Evolutionary conservation across 345 rosid genomes (phyloP), one percentile per base, ranked within the genome.

Genomic region (Corchorus olitorius): DNA sequence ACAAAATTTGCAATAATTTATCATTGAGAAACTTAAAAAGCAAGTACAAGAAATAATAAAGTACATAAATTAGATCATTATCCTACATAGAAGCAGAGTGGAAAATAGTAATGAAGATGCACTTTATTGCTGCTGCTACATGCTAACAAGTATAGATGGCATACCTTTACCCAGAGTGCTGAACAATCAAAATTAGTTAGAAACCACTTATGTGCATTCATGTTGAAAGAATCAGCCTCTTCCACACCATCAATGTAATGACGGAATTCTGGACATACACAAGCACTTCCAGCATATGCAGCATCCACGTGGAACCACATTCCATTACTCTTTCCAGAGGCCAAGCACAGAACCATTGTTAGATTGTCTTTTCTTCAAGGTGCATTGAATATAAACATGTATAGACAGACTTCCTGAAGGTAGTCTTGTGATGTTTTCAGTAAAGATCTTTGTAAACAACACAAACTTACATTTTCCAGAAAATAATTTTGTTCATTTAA

Each of bases 151-250:
- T 17, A 64, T 7, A 72, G 16, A 68, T 8, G 62, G 58, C 54
- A 52, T 87, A 94, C 97, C 96, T 94, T 91, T 3, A 94, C 89
- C 98, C 98, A 94, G 74, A 93, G 97, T 1, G 84, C 77, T 10
- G 98, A 93, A 75, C 97, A 94, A 81, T 93, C 98, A 66, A 93
- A 90, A 75, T 93, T 93, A 34, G 98, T 94, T 11, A 94, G 85
- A 75, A 94, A 82, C 97, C 95, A 91, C 83, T 94, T 94, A 81
- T 94, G 98, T 8, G 98, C 94, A 81, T 94, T 94, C 92, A 93
- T 88, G 88, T 90, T 90, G 77, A 94, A 94, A 10, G 98, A 94
- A 79, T 94, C 97, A 16, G 98, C 95, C 74, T 86, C 85, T 86
- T 94, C 98, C 37, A 94, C 89, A 2, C 97, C 98, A 54, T 94